phyloP scores from a whole-genome alignment of 1,284 basidiomycete species.

The Polyporus tsugae region DNA sequence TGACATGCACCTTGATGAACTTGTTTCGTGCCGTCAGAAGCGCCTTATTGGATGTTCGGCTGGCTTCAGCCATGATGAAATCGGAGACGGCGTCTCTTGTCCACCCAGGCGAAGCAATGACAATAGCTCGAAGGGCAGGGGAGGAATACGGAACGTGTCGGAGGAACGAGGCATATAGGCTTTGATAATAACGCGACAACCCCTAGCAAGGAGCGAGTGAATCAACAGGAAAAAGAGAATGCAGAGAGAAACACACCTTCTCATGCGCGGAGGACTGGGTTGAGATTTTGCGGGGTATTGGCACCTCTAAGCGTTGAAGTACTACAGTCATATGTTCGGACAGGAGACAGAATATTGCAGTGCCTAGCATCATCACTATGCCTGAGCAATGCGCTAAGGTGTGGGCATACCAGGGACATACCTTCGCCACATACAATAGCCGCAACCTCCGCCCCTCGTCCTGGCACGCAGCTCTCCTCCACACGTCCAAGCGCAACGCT shows the following conservation, averaged over 20 bases:
- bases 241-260: constrained; percentile 52
- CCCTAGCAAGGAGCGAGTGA: constrained; percentile 48
- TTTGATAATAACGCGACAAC: constrained; percentile 82
- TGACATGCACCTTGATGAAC: constrained; percentile 91
- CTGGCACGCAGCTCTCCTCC: constrained; percentile 90
- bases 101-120: constrained; percentile 97
- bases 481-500: constrained; percentile 86
- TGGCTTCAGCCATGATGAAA: constrained; percentile 86
- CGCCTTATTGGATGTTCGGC: constrained; percentile 84
- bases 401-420: constrained; percentile 30
- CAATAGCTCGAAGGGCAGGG: constrained; percentile 84
- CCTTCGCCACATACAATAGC: constrained; percentile 96
- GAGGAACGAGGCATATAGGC: constrained; percentile 88
- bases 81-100: constrained; percentile 92
- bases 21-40: constrained; percentile 83
- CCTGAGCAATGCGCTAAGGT: background rate
- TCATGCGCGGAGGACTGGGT: constrained; percentile 85
- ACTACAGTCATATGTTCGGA: constrained; percentile 98
- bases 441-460: constrained; percentile 94
- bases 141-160: constrained; percentile 88
- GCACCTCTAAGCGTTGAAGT: constrained; percentile 88
- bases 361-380: constrained; percentile 57
- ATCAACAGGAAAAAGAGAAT: background rate
- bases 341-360: constrained; percentile 92
- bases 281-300: constrained; percentile 92